phyloP scores from a whole-genome alignment of 2,329 filamentous ascomycete genomes.

The Diaporthe citrichinensis region DNA sequence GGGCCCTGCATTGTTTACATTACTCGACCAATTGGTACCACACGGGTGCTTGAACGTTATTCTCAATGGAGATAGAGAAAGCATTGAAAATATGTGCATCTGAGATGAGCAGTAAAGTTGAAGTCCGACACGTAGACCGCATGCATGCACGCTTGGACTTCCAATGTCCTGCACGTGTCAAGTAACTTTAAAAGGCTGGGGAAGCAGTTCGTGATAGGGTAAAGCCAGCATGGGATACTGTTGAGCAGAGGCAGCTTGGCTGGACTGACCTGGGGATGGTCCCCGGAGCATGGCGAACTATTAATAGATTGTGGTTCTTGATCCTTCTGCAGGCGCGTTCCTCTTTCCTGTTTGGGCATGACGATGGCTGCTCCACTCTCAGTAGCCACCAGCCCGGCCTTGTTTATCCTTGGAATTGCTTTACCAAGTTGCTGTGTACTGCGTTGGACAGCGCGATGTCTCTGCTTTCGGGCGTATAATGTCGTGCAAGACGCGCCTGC shows the following conservation, averaged over 20 bases:
- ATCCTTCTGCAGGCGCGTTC: constrained; percentile 7
- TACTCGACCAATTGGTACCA: background rate
- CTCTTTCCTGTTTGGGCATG: background rate
- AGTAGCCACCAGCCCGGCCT: background rate
- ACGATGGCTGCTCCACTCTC: background rate
- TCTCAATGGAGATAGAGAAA: background rate
- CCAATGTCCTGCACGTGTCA: no score
- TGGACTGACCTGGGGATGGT: background rate
- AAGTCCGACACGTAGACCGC: no score
- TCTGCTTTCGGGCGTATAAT: constrained; percentile 13
- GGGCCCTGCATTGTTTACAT: background rate
- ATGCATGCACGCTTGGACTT: no score
- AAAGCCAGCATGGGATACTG: no score
- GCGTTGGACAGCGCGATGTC: background rate
- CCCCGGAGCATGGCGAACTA: background rate
- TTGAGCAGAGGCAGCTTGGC: background rate
- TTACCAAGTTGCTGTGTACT: background rate
- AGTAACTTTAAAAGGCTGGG: no score
- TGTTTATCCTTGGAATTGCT: background rate
- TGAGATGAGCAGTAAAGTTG: no score
- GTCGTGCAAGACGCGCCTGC: background rate
- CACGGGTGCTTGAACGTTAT: background rate
- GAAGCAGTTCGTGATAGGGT: no score
- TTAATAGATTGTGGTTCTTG: constrained; percentile 5
- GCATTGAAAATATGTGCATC: background rate